phyloP scores from a whole-genome alignment of 2,329 filamentous ascomycete genomes.

The Colletotrichum camelliae region DNA sequence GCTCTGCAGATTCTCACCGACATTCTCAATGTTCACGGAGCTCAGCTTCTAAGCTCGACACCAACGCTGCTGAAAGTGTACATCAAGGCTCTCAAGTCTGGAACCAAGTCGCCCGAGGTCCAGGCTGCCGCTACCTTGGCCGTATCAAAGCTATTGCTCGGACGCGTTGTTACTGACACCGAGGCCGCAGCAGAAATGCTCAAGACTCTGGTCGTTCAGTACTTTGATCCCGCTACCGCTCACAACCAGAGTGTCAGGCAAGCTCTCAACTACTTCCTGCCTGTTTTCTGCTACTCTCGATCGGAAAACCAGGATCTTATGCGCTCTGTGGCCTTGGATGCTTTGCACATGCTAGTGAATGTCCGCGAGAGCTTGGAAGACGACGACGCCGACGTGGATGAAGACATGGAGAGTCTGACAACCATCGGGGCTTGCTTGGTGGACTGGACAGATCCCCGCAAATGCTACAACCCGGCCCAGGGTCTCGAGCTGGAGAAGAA shows the following conservation, averaged over 20 bases:
- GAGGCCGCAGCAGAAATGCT: slow-evolving; percentile 76
- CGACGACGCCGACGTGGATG: slow-evolving; percentile 75
- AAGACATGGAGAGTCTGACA: slow-evolving; percentile 79
- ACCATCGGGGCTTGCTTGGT: slow-evolving; percentile 83
- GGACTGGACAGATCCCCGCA: slow-evolving; percentile 95
- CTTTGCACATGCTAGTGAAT: slow-evolving; percentile 77
- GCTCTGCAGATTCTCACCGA: slow-evolving; percentile 92
- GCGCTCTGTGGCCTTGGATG: slow-evolving; percentile 74
- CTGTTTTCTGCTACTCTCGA: slow-evolving; percentile 89
- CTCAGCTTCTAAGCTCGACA: slow-evolving; percentile 72
- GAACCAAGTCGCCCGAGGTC: slow-evolving; percentile 72
- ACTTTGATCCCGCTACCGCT: slow-evolving; percentile 85
- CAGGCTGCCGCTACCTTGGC: slow-evolving; percentile 83
- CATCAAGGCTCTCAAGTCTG: slow-evolving; percentile 77
- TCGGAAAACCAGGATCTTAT: slow-evolving; percentile 84
- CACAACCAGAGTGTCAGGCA: slow-evolving; percentile 85
- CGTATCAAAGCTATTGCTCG: slow-evolving; percentile 85
- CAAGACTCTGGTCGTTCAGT: slow-evolving; percentile 81
- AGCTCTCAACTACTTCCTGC: slow-evolving; percentile 90
- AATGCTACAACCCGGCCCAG: slow-evolving; percentile 63
- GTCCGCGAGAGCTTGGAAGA: slow-evolving; percentile 76
- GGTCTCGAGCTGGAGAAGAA: slow-evolving; percentile 64
- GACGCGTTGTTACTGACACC: slow-evolving; percentile 75
- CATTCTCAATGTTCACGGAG: slow-evolving; percentile 87
- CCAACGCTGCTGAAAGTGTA: slow-evolving; percentile 84